Evolutionary conservation across 768 basidiomycete species (phyloP), one percentile per base, ranked within the genome.

Genomic region (Exsudoporus frostii): DNA sequence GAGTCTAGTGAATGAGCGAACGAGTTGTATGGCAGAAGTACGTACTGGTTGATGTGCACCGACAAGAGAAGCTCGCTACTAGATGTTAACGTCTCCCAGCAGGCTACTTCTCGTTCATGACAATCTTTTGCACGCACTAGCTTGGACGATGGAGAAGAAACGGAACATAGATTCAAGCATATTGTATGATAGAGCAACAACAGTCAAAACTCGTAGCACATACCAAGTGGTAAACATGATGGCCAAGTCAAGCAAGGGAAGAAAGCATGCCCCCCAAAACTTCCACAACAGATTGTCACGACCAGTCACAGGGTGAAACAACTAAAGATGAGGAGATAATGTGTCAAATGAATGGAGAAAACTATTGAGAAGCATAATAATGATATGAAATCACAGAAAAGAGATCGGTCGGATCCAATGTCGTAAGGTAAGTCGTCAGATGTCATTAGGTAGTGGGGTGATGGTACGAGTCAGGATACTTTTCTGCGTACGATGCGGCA

Each of bases 141-240:
- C n/a, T 42, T 15, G n/a, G 27, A 40, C 20, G 9, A 29, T n/a
- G 8, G 34, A 43, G 15, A 47, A 40, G 17, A 9, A 50, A 41
- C 9, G 38, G 45, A 54, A 39, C 29, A 42, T 67, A 51, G 37
- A 65, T 67, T 65, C 55, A 52, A 65, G 46, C 51, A 65, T 62
- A 53, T 20, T 3, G 19, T 58, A 64, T 42, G 33, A 46, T 50
- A 49, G 43, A 50, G 38, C 36, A 54, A 42, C 38, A 36, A 37
- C 36, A 50, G 17, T 36, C 37, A 48, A 45, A 54, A 48, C 19
- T 42, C 30, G 24, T 42, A 41, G 8, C 22, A n/a, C 30, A 48
- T 52, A 41, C 8, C 17, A n/a, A 39, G 24, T 15, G 11, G 15
- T 24, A 34, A 36, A 25, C 7, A 41, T 38, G 33, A 19, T n/a